Evolutionary conservation across 2,329 filamentous ascomycete species (phyloP).

Genomic region (Drechmeria coniospora): DNA sequence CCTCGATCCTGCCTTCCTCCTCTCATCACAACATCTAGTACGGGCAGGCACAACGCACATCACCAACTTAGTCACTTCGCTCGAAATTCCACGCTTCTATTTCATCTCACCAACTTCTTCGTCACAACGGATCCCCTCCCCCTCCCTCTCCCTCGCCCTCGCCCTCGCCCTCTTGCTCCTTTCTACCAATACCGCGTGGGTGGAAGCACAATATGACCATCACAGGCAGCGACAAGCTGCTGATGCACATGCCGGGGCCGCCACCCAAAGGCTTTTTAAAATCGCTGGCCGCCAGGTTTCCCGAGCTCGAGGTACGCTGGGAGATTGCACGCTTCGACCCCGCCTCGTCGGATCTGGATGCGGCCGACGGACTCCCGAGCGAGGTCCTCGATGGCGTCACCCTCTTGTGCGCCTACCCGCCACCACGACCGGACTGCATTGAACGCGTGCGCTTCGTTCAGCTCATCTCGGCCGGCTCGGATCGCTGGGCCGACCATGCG

Average conservation of each 20-base stretch:
- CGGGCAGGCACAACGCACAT: too few relatives aligned
- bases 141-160: background rate
- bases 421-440: constrained; percentile 16
- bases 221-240: constrained; percentile 20
- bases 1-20: too few relatives aligned
- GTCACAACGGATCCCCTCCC: too few relatives aligned
- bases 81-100: too few relatives aligned
- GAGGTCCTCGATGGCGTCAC: constrained; percentile 25
- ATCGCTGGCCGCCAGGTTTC: constrained; percentile 16
- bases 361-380: constrained; percentile 12
- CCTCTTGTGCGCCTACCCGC: constrained; percentile 17
- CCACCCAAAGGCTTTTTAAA: constrained; percentile 19
- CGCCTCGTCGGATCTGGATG: constrained; percentile 5
- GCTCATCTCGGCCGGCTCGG: constrained; percentile 25
- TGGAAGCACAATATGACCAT: too few relatives aligned
- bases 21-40: too few relatives aligned
- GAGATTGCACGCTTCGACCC: constrained; percentile 7
- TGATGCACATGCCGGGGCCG: constrained; percentile 19
- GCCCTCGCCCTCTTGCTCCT: too few relatives aligned
- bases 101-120: too few relatives aligned
- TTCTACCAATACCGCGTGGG: too few relatives aligned
- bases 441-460: constrained; percentile 28
- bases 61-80: too few relatives aligned
- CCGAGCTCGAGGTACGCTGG: constrained; percentile 23
- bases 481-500: constrained; percentile 22